Conservation (phyloP, 176 grass and related monocot species). For the Zizania latifolia region DNA sequence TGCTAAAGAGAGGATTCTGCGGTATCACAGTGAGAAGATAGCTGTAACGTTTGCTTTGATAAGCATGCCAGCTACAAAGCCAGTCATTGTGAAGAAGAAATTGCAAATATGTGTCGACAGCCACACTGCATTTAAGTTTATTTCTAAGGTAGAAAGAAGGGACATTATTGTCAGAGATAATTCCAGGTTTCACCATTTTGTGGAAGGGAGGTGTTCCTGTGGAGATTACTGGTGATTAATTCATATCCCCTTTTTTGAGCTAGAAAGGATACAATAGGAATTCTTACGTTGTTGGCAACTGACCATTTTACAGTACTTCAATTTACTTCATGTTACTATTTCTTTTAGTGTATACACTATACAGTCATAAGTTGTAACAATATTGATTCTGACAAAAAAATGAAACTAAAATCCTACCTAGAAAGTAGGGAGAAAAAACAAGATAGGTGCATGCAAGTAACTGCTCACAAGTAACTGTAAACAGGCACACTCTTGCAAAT, state of each 20-base stretch:
- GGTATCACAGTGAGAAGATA: slow-evolving; percentile 54
- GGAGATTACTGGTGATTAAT: slow-evolving; percentile 57
- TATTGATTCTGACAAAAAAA: slow-evolving; percentile 10
- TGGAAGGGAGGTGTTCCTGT: slow-evolving; percentile 45
- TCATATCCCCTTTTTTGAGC: no score
- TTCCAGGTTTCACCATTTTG: slow-evolving; percentile 59
- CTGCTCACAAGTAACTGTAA: background rate
- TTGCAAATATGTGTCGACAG: slow-evolving; percentile 48
- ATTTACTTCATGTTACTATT: background rate
- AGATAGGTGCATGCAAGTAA: background rate
- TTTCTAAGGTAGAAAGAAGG: slow-evolving; percentile 50
- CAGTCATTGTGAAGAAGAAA: slow-evolving; percentile 67
- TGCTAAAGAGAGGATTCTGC: slow-evolving; percentile 48
- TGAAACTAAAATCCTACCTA: background rate
- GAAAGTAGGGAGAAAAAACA: background rate
- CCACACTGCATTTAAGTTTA: slow-evolving; percentile 54
- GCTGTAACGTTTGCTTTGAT: slow-evolving; percentile 57
- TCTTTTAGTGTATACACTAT: background rate
- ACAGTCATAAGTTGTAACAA: background rate
- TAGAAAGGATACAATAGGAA: no score
- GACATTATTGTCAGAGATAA: slow-evolving; percentile 60
- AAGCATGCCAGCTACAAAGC: slow-evolving; percentile 50
- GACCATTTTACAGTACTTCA: no score
- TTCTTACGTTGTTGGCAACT: no score
- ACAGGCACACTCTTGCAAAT: background rate